Evolutionary conservation across 306 rosid genomes (phyloP), one percentile per base, ranked within the genome.

Genomic region (Ormosia emarginata): DNA sequence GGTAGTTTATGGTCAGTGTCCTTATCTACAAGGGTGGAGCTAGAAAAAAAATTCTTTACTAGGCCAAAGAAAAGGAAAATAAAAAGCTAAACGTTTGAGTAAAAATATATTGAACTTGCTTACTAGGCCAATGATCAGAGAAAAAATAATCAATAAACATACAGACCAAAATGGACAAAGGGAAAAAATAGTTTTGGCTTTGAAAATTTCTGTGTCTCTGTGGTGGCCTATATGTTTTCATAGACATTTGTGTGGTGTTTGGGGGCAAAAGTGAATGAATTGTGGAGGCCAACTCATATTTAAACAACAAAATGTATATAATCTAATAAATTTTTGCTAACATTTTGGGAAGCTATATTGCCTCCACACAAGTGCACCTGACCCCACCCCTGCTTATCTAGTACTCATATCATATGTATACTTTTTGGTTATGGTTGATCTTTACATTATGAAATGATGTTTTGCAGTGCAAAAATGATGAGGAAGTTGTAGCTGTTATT

Each of bases 401-500:
- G 46, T 75, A 30, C 49, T 43, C 46, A 53, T 71, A 41, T 75
- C 41, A 34, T 58, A 40, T 29, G 33, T 15, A 43, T 50, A 39
- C 32, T 70, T 18, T 30, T 57, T 17, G 47, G 33, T 77, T 49
- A n/a, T 5, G 56, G 50, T 12, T 77, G 58, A 41, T 78, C 41
- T 46, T 77, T 56, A 83, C 72, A 24, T 61, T 67, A 37, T 59
- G 40, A 70, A 78, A 64, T 70, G 61, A 67, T 65, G 64, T 74
- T 75, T 81, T 83, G 78, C 85, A 95, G 98, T 95, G 99, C 91
- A 95, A 95, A 92, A 47, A 92, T 39, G 93, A 93, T 46, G 97
- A 95, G 74, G 99, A 95, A 86, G 91, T 95, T 79, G 98, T 93
- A 62, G 98, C 99, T 59, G 99, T 95, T 75, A 93, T 93, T 85